Percentiles rank a stretch among this genome's conserved stretches.
Evolutionary conservation across 768 basidiomycete species (phyloP).

Genomic region (Cytidiella melzeri): DNA sequence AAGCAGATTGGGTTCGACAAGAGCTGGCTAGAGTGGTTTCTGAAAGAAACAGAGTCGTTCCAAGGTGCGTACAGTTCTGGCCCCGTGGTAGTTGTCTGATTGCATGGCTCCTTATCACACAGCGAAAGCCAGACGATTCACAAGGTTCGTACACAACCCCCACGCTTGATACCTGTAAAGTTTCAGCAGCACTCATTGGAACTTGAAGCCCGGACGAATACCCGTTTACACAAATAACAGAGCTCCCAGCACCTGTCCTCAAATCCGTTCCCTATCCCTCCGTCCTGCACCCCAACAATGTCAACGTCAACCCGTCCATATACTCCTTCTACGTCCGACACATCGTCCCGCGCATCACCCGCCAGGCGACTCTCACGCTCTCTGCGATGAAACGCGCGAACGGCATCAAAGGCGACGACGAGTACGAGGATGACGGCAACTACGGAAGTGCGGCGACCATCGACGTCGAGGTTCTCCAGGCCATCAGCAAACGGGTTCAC

Average conservation of each 20-base stretch:
- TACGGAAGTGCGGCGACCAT: conserved; percentile 94
- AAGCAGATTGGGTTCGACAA: conserved; percentile 68
- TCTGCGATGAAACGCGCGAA: conserved; percentile 59
- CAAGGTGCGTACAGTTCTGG: conserved; percentile 63
- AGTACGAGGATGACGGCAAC: conserved; percentile 92
- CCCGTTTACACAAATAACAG: conserved; percentile 67
- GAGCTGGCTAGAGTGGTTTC: conserved; percentile 96
- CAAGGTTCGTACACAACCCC: conserved; percentile 51
- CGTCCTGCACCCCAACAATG: conserved; percentile 69
- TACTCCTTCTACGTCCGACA: conserved; percentile 80
- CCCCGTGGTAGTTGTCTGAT: background rate
- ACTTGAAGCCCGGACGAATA: conserved; percentile 88
- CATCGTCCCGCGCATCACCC: conserved; percentile 88
- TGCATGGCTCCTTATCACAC: no score
- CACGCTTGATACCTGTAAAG: background rate
- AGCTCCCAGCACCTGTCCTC: conserved; percentile 80
- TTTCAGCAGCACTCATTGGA: background rate
- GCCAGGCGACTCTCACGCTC: conserved; percentile 59
- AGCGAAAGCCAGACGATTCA: conserved; percentile 95
- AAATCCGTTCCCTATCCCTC: conserved; percentile 65
- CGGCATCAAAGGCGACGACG: conserved; percentile 60
- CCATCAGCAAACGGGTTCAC: conserved; percentile 97
- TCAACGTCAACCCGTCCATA: conserved; percentile 87
- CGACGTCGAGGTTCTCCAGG: conserved; percentile 94
- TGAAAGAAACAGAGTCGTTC: conserved; percentile 91